A percentile compares a stretch with the other conserved stretches of the same genome.
Evolutionary conservation across 2,329 filamentous ascomycete species (phyloP).

Genomic region (Emydomyces testavorans): DNA sequence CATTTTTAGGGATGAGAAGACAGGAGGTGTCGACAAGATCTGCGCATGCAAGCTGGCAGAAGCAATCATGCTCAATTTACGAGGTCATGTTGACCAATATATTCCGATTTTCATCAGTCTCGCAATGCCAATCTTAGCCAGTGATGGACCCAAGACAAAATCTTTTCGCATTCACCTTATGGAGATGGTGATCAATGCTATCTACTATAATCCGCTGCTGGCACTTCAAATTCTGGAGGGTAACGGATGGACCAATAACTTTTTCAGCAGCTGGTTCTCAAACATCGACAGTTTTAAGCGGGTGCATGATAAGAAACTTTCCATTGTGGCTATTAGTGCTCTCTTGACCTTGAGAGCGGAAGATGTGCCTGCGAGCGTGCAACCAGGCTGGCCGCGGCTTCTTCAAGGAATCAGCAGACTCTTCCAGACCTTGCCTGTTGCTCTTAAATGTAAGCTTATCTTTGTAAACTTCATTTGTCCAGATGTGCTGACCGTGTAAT

Average conservation of each 20-base stretch:
- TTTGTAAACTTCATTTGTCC: not conserved
- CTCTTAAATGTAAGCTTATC: constrained; percentile 60
- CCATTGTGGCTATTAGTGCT: constrained; percentile 82
- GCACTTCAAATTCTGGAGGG: constrained; percentile 77
- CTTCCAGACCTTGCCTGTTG: constrained; percentile 81
- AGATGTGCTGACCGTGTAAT: constrained; percentile 17
- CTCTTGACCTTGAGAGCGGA: constrained; percentile 68
- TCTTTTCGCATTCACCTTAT: constrained; percentile 92
- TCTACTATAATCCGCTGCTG: constrained; percentile 90
- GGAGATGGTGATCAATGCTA: constrained; percentile 97
- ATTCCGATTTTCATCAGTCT: constrained; percentile 80
- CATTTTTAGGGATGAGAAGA: constrained; percentile 86
- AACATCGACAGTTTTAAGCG: constrained; percentile 87
- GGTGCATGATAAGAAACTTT: constrained; percentile 97
- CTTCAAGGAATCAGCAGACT: constrained; percentile 79
- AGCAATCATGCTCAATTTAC: constrained; percentile 90
- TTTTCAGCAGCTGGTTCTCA: constrained; percentile 97
- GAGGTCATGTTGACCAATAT: constrained; percentile 76
- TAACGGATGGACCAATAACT: constrained; percentile 94
- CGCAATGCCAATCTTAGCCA: constrained; percentile 68
- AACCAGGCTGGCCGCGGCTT: constrained; percentile 86
- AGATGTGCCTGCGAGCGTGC: constrained; percentile 82
- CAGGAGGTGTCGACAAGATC: constrained; percentile 86
- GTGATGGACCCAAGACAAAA: constrained; percentile 71
- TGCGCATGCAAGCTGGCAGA: constrained; percentile 97